Conservation (phyloP, 2,329 filamentous ascomycete species). For the Escovopsis weberi region DNA sequence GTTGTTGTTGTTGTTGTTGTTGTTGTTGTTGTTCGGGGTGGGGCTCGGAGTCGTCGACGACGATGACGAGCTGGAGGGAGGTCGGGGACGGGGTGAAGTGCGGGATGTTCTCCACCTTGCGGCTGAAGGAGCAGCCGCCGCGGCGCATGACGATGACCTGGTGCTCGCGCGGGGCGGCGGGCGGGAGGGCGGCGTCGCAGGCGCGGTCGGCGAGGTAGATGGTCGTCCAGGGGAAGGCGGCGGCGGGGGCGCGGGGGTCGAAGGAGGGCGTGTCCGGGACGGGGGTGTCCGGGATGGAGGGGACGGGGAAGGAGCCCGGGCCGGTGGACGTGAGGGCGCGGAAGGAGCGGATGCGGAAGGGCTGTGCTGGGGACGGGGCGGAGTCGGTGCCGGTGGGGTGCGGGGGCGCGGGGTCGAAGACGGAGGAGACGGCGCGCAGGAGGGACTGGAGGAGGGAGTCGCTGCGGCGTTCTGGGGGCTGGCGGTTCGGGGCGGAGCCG, state of each 20-base stretch:
- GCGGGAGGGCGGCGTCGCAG: slow-evolving; percentile 44
- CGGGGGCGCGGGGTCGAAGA: slow-evolving; percentile 23
- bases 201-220: slow-evolving; percentile 58
- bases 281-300: slow-evolving; percentile 45
- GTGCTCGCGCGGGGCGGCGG: slow-evolving; percentile 38
- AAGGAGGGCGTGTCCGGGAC: slow-evolving; percentile 27
- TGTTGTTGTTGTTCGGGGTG: neutral
- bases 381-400: slow-evolving; percentile 13
- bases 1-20: slow-evolving; percentile 29
- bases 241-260: slow-evolving; percentile 19
- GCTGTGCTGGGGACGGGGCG: slow-evolving; percentile 4
- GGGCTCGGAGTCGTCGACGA: slow-evolving; percentile 35
- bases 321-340: slow-evolving; percentile 40
- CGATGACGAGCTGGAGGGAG: slow-evolving; percentile 65
- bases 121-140: slow-evolving; percentile 70
- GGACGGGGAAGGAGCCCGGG: slow-evolving; percentile 52
- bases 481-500: slow-evolving; percentile 5
- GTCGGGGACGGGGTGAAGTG: slow-evolving; percentile 46
- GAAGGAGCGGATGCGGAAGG: slow-evolving; percentile 29
- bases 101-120: slow-evolving; percentile 78
- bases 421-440: slow-evolving; percentile 31
- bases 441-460: slow-evolving; percentile 32
- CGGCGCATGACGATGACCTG: slow-evolving; percentile 72
- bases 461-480: no score
- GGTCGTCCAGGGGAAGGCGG: slow-evolving; percentile 49